phyloP scores from a whole-genome alignment of 768 basidiomycete species.

The Mycena polygramma region DNA sequence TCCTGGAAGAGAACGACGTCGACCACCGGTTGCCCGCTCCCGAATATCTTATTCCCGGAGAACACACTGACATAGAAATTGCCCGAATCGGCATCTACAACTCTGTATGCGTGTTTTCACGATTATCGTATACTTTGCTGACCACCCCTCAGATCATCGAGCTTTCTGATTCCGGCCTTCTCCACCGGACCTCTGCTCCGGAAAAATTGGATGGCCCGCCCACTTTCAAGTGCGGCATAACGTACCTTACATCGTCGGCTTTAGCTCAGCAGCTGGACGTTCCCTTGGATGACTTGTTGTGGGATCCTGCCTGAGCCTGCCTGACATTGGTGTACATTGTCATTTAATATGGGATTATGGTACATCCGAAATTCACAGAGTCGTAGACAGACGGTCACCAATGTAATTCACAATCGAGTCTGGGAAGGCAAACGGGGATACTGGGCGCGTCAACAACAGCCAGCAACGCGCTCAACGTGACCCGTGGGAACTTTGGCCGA shows the following conservation, averaged over 20 bases:
- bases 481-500: too few species aligned
- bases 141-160: slow-evolving; percentile 67
- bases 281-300: slow-evolving; percentile 73
- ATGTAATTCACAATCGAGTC: too few species aligned
- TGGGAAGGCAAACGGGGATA: too few species aligned
- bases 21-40: slow-evolving; percentile 60
- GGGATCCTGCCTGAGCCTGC: slow-evolving; percentile 63
- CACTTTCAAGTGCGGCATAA: slow-evolving; percentile 81
- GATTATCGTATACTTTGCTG: background rate
- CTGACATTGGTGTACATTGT: background rate
- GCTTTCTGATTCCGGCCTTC: slow-evolving; percentile 71
- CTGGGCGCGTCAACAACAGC: too few species aligned
- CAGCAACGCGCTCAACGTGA: too few species aligned
- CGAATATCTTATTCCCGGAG: slow-evolving; percentile 71
- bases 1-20: slow-evolving; percentile 80
- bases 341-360: too few species aligned
- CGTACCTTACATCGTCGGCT: slow-evolving; percentile 64
- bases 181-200: slow-evolving; percentile 71
- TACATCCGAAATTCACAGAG: too few species aligned
- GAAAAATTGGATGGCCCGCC: slow-evolving; percentile 80
- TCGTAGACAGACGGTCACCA: too few species aligned
- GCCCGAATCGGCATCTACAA: slow-evolving; percentile 70
- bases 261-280: slow-evolving; percentile 74
- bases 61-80: slow-evolving; percentile 82
- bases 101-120: slow-evolving; percentile 57